phyloP scores from a whole-genome alignment of 345 rosid genomes.

The Ricinus communis region DNA sequence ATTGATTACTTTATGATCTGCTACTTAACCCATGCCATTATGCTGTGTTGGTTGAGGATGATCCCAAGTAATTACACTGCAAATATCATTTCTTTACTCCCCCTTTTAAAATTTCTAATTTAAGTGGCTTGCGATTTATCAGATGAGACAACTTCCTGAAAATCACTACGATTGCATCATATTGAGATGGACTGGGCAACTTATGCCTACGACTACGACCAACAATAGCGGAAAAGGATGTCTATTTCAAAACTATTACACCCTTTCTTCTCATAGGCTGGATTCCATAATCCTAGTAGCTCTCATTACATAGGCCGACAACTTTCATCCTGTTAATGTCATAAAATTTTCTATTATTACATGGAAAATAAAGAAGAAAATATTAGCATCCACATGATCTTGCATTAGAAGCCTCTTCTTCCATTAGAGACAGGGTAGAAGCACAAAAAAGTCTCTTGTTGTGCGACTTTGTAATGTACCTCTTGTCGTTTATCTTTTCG shows the following conservation, averaged over 20 bases:
- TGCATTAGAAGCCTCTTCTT: neutral
- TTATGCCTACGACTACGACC: too few relatives aligned
- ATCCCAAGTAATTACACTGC: too few relatives aligned
- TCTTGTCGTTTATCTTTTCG: neutral
- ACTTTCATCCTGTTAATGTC: neutral
- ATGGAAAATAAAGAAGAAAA: neutral
- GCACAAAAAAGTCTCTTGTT: too few relatives aligned
- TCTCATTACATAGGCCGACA: neutral
- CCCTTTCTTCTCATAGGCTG: neutral
- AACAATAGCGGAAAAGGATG: neutral
- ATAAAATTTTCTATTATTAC: neutral
- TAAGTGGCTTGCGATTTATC: too few relatives aligned
- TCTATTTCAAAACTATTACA: too few relatives aligned
- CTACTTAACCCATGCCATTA: too few relatives aligned
- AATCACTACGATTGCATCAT: constrained; percentile 2
- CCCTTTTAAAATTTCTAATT: too few relatives aligned
- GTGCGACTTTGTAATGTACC: too few relatives aligned
- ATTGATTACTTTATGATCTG: too few relatives aligned
- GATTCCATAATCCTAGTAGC: neutral
- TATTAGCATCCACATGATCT: neutral
- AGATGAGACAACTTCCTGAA: neutral
- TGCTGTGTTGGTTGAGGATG: too few relatives aligned
- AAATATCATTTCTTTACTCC: too few relatives aligned
- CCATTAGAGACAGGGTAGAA: too few relatives aligned
- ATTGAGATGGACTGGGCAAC: neutral